Percentiles rank a stretch among this genome's conserved stretches.
These are phyloP conservation scores for Rhododendron henanense DNA, from an alignment of 148 eudicot species.

Conservation along the genomic window DNA sequence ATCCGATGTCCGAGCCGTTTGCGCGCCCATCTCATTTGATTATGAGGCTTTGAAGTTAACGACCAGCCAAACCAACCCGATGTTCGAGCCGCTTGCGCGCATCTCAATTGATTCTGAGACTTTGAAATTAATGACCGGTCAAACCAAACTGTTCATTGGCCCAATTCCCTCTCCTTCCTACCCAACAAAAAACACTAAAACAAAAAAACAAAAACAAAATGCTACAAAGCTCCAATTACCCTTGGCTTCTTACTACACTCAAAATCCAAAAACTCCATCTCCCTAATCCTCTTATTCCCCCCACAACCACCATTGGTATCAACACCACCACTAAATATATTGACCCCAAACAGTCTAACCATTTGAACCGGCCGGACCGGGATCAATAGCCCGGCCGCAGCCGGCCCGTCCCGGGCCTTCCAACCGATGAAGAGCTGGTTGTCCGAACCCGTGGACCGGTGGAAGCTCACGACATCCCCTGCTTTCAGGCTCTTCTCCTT, in stretches of 20 bases:
- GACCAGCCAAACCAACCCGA: too few relatives aligned
- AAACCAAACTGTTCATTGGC: too few relatives aligned
- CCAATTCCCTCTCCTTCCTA: neutral
- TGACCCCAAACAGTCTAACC: conserved; percentile 76
- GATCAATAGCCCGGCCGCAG: neutral
- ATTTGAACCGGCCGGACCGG: conserved; percentile 31
- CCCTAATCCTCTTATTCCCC: conserved; percentile 33
- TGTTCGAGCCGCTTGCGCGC: too few relatives aligned
- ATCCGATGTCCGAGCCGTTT: too few relatives aligned
- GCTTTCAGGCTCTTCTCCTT: conserved; percentile 73
- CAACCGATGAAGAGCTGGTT: conserved; percentile 69
- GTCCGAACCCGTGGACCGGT: conserved; percentile 51
- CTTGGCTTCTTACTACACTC: conserved; percentile 34
- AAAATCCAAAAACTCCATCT: conserved; percentile 31
- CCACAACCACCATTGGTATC: conserved; percentile 12
- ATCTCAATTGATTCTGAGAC: too few relatives aligned
- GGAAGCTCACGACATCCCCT: conserved; percentile 66
- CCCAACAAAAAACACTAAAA: neutral
- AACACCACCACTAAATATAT: conserved; percentile 36
- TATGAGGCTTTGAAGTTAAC: too few relatives aligned
- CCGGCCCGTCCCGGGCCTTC: conserved; percentile 25
- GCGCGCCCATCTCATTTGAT: too few relatives aligned
- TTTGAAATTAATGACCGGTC: too few relatives aligned
- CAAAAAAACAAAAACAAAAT: neutral
- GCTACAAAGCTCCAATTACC: conserved; percentile 31